Evolutionary conservation across 129 eudicot genomes (phyloP).

Genomic region (Logfia minima): DNA sequence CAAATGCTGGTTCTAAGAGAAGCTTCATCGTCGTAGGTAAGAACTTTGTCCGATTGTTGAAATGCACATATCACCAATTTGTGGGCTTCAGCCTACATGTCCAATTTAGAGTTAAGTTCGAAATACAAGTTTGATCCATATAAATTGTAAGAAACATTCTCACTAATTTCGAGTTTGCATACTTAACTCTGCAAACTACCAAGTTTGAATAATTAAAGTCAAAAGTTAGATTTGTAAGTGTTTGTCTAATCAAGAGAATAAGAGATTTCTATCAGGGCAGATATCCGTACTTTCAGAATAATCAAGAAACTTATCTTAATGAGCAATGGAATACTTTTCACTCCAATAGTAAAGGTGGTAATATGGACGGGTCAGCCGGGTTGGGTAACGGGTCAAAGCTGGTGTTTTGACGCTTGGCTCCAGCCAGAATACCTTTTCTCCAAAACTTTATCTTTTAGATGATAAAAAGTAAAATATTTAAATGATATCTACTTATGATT

Average conservation of each 20-base stretch:
- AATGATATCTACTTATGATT: no score
- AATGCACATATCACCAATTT: conserved; percentile 61
- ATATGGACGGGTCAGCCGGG: neutral
- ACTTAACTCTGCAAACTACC: no score
- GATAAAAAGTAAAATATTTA: no score
- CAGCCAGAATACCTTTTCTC: no score
- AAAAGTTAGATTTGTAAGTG: neutral
- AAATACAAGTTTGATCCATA: no score
- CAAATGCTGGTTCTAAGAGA: conserved; percentile 35
- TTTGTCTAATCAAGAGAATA: no score
- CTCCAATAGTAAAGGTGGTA: neutral
- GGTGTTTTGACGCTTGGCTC: neutral
- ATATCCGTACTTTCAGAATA: no score
- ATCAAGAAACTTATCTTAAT: neutral
- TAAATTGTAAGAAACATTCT: no score
- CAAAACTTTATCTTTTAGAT: no score
- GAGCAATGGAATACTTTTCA: neutral
- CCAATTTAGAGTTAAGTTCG: neutral
- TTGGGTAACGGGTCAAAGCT: neutral
- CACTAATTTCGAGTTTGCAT: no score
- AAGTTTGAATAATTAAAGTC: no score
- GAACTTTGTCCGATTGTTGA: conserved; percentile 54
- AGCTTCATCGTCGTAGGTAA: conserved; percentile 54
- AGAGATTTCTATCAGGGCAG: no score
- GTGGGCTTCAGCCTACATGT: conserved; percentile 55